Evolutionary conservation across 2,329 filamentous ascomycete genomes (phyloP), one percentile per base, ranked within the genome.

Genomic region (Sphaerulina populicola): DNA sequence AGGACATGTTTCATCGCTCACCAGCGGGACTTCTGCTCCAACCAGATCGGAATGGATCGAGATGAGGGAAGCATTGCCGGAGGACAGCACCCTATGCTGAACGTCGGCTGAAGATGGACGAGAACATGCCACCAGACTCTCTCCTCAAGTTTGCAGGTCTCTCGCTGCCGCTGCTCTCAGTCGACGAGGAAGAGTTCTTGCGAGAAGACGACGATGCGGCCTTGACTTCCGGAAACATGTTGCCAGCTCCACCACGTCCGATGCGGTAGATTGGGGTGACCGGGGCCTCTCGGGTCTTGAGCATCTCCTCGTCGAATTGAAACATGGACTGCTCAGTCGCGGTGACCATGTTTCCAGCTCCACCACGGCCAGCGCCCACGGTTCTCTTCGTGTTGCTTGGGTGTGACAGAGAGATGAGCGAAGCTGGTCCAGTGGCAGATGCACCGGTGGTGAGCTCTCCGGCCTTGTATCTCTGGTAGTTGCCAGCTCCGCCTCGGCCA

Each of bases 271-370:
- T 75, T 14, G 80, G 80, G 2, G 79, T 78, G 10, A 38, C 41
- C 23, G 57, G 56, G 39, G 47, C 51, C 42, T 75, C 71, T 51
- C 75, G 72, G 56, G 78, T 70, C 52, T 75, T 75, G 59, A 79
- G 74, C 46, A 83, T 73, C 62, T 83, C 80, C 69, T 83, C 80
- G 66, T 84, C 81, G 69, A 86, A 86, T 67, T 75, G 77, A 73
- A 83, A 83, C 65, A 83, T 81, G 62, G 77, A 74, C 37, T 78
- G 73, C 60, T 82, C 68, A 53, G 67, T 66, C 53, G 75, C 46
- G 75, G 68, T 61, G 73, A 72, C 73, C 53, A 78, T 74, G 64
- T 82, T 82, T 61, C 78, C 79, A 11, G 76, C 77, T 52, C 79
- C 78, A 54, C 79, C 79, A 41, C 78, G 76, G 55, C 78, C 78